Evolutionary conservation across 2,329 filamentous ascomycete genomes (phyloP), one percentile per base, ranked within the genome.

Genomic region (Ophiostoma pallidulum): DNA sequence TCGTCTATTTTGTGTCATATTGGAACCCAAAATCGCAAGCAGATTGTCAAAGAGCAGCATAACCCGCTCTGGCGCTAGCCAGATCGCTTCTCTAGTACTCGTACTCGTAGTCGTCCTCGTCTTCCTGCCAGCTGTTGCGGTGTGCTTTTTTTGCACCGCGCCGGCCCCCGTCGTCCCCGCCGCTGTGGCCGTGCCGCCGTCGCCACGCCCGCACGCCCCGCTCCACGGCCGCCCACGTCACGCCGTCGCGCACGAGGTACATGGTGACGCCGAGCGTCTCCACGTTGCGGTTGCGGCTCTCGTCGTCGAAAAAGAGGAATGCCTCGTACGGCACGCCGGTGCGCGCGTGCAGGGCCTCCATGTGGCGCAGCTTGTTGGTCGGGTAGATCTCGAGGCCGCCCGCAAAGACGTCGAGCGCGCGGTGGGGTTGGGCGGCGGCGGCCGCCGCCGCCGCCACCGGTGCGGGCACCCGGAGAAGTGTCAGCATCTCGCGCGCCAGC

Each of bases 261-360:
- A 97, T 94, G 0, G 84, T 86, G 3, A 94, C 84, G 0, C 90
- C 90, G 42, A 96, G 59, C 22, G 61, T 68, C 67, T 82, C 79
- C 1, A 94, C 91, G 60, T 96, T 89, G 49, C 78, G 73, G 60
- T 97, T 97, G 51, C 91, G 70, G 45, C 74, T 73, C 74, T 97
- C 91, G 58, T 97, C 91, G 57, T 97, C 91, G 56, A 97, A 97
- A 64, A 97, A 97, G 29, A 97, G 63, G 83, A 97, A 94, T 41
- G 96, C 87, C 54, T 84, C 76, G 59, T 79, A 94, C 6, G 70
- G 67, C 3, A 96, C 64, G 1, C 80, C 80, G 13, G 84, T 89
- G 48, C 78, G 73, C 61, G 82, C 77, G 9, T 84, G 77, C 56
- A 97, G 70, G 5, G 76, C 71, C 58, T 82, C 74, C 58, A 97